Base-by-base conservation (phyloP, 352 stramenopile species). In the Globisporangium cederbergense region DNA sequence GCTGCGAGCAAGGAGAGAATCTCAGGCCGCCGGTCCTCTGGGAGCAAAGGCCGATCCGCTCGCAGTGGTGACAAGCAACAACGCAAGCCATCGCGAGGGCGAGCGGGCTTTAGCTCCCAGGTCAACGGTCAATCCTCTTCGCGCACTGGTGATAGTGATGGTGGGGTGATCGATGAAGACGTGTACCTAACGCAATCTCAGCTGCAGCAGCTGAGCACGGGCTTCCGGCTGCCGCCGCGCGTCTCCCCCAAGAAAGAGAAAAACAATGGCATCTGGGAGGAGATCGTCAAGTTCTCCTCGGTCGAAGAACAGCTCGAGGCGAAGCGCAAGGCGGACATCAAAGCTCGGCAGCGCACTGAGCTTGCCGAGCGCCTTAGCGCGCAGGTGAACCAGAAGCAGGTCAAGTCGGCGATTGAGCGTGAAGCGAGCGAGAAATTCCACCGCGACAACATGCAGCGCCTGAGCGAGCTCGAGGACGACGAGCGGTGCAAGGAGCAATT, bases 221-320 rank as follows among this genome's bases (percentile, higher is more conserved):
- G 83, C 28, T 93, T 93, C 61, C 71, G 67, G 0, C 47, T 92
- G 60, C 81, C 83, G 36, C 79, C 81, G 22, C 79, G 73, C 20
- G 78, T 72, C 16, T 91, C 81, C 11, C 81, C 83, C 2, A 88
- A 90, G 63, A 91, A 91, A 61, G 78, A 89, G n/a, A 85, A 88
- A 11, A 77, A 75, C 66, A 88, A 84, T 58, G 79, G 82, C 32
- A 92, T 94, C 46, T 94, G 86, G 86, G 83, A 92, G 54, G 78
- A 92, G 58, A 91, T 94, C 57, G 86, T 90, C 61, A 85, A 92
- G 74, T 92, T 85, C 62, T 78, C 77, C 52, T 87, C 78, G 4
- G 58, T 91, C 4, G 82, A 91, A 58, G 85, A 94, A 66, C 71
- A 81, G 57, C 62, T 77, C 9, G 85, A 94, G 38, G 78, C 75